Percentiles rank a stretch among this genome's conserved stretches.
Conservation (phyloP, 345 rosid species). For the Lumnitzera racemosa region DNA sequence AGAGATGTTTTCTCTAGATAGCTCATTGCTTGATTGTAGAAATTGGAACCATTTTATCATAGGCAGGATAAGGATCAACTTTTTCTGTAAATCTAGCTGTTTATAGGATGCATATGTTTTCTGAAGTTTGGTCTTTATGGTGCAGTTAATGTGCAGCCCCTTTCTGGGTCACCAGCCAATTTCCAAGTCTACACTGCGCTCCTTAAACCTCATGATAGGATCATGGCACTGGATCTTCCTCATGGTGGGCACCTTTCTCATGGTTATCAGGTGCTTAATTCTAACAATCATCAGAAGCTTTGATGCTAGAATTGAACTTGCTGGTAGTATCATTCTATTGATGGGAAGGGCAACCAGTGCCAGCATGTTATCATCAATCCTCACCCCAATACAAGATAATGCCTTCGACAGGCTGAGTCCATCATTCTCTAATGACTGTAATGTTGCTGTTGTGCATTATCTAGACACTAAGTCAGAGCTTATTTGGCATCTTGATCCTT, state of each 20-base stretch:
- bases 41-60: not conserved
- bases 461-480: too few species aligned
- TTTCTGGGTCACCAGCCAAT: slow-evolving; percentile 95
- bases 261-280: slow-evolving; percentile 79
- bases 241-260: slow-evolving; percentile 99
- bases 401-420: too few species aligned
- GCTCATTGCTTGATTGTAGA: too few species aligned
- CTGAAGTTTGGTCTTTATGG: slow-evolving; percentile 7
- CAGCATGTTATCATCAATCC: too few species aligned
- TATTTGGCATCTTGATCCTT: too few species aligned
- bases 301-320: not conserved
- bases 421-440: too few species aligned
- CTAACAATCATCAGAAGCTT: not conserved
- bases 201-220: slow-evolving; percentile 91
- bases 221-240: slow-evolving; percentile 99
- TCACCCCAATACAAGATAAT: too few species aligned
- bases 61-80: slow-evolving; percentile 2
- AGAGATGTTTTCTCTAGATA: too few species aligned
- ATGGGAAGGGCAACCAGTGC: too few species aligned
- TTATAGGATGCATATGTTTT: not conserved
- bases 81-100: not conserved
- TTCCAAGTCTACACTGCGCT: slow-evolving; percentile 96
- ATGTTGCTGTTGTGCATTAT: too few species aligned
- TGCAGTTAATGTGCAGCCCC: slow-evolving; percentile 93
- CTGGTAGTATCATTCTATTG: too few species aligned